Conservation (phyloP, 1,284 basidiomycete species). For the Ganoderma sinense region DNA sequence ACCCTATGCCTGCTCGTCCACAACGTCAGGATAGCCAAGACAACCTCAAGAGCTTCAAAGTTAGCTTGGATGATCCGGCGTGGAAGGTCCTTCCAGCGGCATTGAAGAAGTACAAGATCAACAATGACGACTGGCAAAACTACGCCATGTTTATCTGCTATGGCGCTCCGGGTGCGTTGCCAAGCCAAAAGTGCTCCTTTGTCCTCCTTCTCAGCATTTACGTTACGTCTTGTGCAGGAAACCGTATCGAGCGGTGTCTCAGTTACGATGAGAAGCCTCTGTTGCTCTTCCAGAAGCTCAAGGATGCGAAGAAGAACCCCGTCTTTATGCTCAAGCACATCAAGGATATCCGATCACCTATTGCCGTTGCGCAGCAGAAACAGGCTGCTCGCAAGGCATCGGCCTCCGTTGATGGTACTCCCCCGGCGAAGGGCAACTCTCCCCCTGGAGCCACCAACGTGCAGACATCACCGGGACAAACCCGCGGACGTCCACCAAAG, state of each 20-base stretch:
- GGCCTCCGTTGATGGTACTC: slow-evolving; percentile 34
- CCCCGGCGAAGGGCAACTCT: slow-evolving; percentile 38
- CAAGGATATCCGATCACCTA: slow-evolving; percentile 97
- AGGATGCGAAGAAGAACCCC: slow-evolving; percentile 96
- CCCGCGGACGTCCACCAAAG: slow-evolving; percentile 59
- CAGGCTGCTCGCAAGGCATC: slow-evolving; percentile 85
- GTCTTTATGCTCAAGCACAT: slow-evolving; percentile 99
- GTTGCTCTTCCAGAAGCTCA: slow-evolving; percentile 95
- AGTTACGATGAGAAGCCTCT: slow-evolving; percentile 98
- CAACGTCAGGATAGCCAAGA: slow-evolving; percentile 73
- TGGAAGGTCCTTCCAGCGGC: slow-evolving; percentile 98
- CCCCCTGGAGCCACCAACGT: slow-evolving; percentile 24
- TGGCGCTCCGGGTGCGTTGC: slow-evolving; percentile 79
- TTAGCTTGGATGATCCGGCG: slow-evolving; percentile 95
- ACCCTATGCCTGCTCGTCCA: slow-evolving; percentile 48
- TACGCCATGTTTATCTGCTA: slow-evolving; percentile 99
- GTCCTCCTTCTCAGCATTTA: slow-evolving; percentile 13
- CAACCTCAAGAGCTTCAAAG: slow-evolving; percentile 88
- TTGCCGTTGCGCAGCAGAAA: slow-evolving; percentile 93
- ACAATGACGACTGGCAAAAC: slow-evolving; percentile 98
- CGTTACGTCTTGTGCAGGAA: slow-evolving; percentile 50
- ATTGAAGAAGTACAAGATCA: slow-evolving; percentile 98
- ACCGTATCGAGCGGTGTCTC: slow-evolving; percentile 90
- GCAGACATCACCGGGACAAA: slow-evolving; percentile 28
- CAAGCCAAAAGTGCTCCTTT: background rate